A percentile compares a stretch with the other conserved stretches of the same genome.
phyloP scores from a whole-genome alignment of 208 protist genomes.

The Trypanosoma caninum region DNA sequence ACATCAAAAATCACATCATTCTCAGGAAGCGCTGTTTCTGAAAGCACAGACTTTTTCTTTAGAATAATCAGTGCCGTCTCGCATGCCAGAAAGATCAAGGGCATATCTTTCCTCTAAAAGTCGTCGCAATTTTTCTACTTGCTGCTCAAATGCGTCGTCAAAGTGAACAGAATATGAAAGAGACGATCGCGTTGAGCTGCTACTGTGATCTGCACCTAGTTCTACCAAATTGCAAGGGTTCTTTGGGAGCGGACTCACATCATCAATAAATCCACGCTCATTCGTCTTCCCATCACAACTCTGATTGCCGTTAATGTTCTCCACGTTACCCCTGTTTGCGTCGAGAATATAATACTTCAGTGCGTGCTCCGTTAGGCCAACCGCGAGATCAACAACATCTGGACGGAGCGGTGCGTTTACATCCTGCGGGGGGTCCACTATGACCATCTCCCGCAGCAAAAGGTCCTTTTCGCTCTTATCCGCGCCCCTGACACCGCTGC shows the following conservation, averaged over 20 bases:
- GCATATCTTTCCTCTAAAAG: constrained; percentile 20
- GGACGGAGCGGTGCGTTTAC: constrained; percentile 1
- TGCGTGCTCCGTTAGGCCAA: not conserved
- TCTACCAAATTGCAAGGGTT: not conserved
- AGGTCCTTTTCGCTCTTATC: not conserved
- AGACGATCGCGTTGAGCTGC: not conserved
- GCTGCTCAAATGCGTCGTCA: constrained; percentile 19
- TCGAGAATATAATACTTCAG: not conserved
- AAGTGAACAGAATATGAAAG: not conserved
- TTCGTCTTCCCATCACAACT: not conserved
- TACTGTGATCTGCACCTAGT: not conserved
- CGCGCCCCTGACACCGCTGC: not conserved
- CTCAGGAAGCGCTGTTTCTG: not conserved
- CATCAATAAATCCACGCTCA: not conserved
- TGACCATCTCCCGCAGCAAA: not conserved
- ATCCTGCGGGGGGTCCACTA: constrained; percentile 8
- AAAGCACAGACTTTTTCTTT: not conserved
- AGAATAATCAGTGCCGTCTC: not conserved
- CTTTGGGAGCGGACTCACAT: constrained; percentile 11
- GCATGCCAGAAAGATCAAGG: constrained; percentile 4
- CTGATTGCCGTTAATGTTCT: too few species aligned
- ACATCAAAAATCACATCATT: not conserved
- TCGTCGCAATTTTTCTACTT: constrained; percentile 11
- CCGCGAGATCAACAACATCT: not conserved
- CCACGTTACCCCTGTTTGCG: not conserved